Percentiles rank a stretch among this genome's conserved stretches.
Evolutionary conservation across 768 basidiomycete species (phyloP).

Genomic region (Inosperma sp.): DNA sequence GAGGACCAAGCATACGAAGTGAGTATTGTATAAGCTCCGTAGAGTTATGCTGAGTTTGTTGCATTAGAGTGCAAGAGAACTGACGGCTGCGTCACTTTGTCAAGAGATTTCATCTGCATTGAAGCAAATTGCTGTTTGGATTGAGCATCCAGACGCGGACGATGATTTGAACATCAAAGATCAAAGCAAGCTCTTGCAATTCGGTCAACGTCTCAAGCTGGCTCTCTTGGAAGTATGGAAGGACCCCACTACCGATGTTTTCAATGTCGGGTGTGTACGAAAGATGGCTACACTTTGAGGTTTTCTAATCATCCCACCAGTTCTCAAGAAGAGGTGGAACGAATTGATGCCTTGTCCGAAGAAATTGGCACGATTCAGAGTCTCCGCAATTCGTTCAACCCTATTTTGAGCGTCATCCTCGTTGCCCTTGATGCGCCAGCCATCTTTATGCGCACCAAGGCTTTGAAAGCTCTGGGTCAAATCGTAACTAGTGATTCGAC

Average conservation of each 20-base stretch:
- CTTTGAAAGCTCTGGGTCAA: constrained; percentile 81
- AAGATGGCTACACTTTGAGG: neutral
- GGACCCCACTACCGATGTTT: constrained; percentile 63
- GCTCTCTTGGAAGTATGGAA: constrained; percentile 75
- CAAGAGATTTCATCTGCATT: constrained; percentile 76
- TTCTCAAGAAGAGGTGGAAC: constrained; percentile 64
- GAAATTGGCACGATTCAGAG: constrained; percentile 73
- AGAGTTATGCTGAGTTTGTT: constrained; percentile 5
- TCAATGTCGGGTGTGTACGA: constrained; percentile 69
- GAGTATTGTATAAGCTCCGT: constrained; percentile 20
- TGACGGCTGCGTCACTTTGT: constrained; percentile 74
- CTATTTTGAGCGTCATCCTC: constrained; percentile 76
- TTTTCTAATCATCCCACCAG: constrained; percentile 30
- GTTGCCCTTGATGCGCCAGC: constrained; percentile 76
- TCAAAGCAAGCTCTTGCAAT: constrained; percentile 35
- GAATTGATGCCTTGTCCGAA: constrained; percentile 67
- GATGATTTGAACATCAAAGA: constrained; percentile 45
- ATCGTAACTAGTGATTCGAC: constrained; percentile 87
- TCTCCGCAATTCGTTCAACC: constrained; percentile 75
- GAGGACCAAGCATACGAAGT: constrained; percentile 84
- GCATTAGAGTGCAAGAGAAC: constrained; percentile 81
- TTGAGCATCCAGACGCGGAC: constrained; percentile 43
- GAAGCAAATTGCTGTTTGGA: constrained; percentile 48
- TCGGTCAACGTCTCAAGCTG: constrained; percentile 55
- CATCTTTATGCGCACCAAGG: constrained; percentile 93